Evolutionary conservation across 2,329 filamentous ascomycete genomes (phyloP).

Genomic region (Claviceps sp.): DNA sequence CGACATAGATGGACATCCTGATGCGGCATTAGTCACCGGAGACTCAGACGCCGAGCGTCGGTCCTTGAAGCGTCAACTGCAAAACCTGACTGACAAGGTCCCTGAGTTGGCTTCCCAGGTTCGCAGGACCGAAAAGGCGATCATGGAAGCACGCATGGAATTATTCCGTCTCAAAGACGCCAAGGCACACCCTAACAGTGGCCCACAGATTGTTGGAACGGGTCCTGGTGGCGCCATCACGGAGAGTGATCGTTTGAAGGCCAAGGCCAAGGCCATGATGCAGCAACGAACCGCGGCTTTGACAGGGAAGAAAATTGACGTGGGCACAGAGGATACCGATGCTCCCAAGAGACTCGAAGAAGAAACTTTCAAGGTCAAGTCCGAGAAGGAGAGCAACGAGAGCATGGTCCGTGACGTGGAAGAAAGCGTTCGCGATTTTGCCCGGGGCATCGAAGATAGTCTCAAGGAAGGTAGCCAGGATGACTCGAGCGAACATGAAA

Average conservation of each 20-base stretch:
- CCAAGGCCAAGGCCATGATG: constrained; percentile 95
- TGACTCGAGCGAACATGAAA: constrained; percentile 75
- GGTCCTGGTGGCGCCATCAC: constrained; percentile 84
- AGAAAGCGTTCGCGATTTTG: constrained; percentile 84
- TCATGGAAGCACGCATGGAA: constrained; percentile 82
- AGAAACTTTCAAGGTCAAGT: constrained; percentile 66
- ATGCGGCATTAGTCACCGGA: constrained; percentile 51
- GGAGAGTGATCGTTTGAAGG: constrained; percentile 88
- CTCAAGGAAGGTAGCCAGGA: constrained; percentile 70
- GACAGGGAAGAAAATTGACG: constrained; percentile 66
- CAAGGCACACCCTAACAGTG: constrained; percentile 75
- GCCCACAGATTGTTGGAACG: constrained; percentile 74
- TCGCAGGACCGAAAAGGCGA: constrained; percentile 77
- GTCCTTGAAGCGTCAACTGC: constrained; percentile 76
- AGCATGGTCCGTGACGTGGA: constrained; percentile 95
- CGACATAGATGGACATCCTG: constrained; percentile 85
- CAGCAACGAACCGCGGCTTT: constrained; percentile 89
- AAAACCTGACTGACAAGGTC: constrained; percentile 76
- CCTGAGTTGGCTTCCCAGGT: constrained; percentile 89
- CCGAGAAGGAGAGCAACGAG: constrained; percentile 87
- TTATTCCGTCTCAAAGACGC: constrained; percentile 88
- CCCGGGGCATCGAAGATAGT: constrained; percentile 69
- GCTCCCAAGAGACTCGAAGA: constrained; percentile 79
- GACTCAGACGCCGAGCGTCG: constrained; percentile 84
- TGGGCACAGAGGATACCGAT: constrained; percentile 56